A percentile compares a stretch with the other conserved stretches of the same genome.
These are phyloP conservation scores for Euptelea pleiosperma DNA, from an alignment of 164 flowering plant species.

Conservation along the genomic window DNA sequence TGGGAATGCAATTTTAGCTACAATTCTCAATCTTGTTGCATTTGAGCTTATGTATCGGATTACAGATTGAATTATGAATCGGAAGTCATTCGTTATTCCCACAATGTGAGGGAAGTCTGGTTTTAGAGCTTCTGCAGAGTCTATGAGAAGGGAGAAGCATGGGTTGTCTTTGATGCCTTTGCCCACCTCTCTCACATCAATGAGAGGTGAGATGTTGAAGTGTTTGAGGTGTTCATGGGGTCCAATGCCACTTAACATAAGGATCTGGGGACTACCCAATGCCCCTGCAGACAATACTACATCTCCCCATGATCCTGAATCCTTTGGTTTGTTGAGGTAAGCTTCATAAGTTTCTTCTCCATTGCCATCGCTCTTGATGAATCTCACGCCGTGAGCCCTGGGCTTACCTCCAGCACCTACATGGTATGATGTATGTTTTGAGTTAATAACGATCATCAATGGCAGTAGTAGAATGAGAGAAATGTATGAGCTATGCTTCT, in stretches of 20 bases:
- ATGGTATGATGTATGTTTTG: too few relatives aligned
- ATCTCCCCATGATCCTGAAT: constrained; percentile 29
- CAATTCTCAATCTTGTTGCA: constrained; percentile 20
- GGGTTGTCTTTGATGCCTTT: constrained; percentile 61
- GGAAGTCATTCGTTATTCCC: constrained; percentile 27
- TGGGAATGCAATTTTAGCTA: constrained; percentile 29
- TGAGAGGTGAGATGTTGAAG: constrained; percentile 38
- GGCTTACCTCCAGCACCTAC: constrained; percentile 18
- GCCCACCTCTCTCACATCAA: constrained; percentile 54
- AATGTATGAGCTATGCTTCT: too few relatives aligned
- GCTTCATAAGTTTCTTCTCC: constrained; percentile 14
- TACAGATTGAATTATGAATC: constrained; percentile 21
- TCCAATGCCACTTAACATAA: constrained; percentile 65
- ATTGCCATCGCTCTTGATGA: constrained; percentile 27
- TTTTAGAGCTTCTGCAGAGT: background rate
- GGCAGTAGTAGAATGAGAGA: too few relatives aligned
- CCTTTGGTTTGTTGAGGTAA: constrained; percentile 15
- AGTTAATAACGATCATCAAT: too few relatives aligned
- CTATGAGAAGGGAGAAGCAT: background rate
- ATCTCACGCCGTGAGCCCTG: constrained; percentile 22
- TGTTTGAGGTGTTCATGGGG: constrained; percentile 43
- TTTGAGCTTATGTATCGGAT: constrained; percentile 25
- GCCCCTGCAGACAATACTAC: constrained; percentile 53
- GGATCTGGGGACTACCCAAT: constrained; percentile 59
- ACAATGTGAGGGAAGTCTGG: constrained; percentile 31